Evolutionary conservation across 1,284 basidiomycete genomes (phyloP).

Genomic region (Ceratobasidium sp.): DNA sequence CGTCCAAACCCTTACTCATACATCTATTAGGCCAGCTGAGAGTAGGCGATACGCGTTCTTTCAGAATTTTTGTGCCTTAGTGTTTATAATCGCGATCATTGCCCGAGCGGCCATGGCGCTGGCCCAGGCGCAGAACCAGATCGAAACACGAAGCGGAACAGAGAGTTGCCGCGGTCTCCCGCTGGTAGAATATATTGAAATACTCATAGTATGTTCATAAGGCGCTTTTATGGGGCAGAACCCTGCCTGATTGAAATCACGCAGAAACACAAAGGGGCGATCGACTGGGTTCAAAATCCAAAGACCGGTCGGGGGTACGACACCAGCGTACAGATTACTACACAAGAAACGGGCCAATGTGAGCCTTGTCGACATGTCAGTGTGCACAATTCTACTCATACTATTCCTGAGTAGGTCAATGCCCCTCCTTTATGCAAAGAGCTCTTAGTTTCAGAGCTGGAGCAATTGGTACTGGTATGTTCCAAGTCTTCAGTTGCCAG

Average conservation of each 20-base stretch:
- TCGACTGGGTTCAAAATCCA: background rate
- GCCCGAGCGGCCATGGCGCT: slow-evolving; percentile 2
- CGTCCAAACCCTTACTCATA: background rate
- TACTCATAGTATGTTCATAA: slow-evolving; percentile 22
- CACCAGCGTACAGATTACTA: background rate
- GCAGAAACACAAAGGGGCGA: background rate
- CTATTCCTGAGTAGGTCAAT: background rate
- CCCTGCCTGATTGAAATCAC: no score
- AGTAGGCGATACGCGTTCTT: slow-evolving; percentile 26
- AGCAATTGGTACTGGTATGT: background rate
- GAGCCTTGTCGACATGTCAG: background rate
- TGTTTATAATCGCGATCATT: slow-evolving; percentile 12
- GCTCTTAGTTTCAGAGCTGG: background rate
- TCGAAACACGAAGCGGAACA: background rate
- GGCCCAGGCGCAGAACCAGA: slow-evolving; percentile 15
- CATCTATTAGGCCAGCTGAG: slow-evolving; percentile 5
- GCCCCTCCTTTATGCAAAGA: background rate
- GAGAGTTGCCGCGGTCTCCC: background rate
- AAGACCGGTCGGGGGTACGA: background rate
- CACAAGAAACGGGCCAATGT: background rate
- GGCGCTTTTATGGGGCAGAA: background rate
- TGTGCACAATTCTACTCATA: background rate
- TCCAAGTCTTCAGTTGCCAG: slow-evolving; percentile 17
- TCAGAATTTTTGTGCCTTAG: slow-evolving; percentile 15
- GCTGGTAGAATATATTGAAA: background rate